Evolutionary conservation across 495 filamentous ascomycete genomes (phyloP).

Genomic region (Paragyromitra xinjiangensis): DNA sequence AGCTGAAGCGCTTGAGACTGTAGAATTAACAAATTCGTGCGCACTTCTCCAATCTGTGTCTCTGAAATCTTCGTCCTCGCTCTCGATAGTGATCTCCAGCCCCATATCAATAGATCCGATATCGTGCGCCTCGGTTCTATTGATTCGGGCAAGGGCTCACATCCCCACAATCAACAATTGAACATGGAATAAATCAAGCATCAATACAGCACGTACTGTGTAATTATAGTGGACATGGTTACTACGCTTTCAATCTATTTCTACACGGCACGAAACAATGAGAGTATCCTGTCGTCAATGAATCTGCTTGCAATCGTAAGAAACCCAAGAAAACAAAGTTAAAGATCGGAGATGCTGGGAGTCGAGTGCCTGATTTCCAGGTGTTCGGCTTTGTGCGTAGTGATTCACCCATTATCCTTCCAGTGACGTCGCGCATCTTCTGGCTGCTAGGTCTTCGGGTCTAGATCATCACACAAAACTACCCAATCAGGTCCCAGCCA

Average conservation of each 20-base stretch:
- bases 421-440: slow-evolving; percentile 30
- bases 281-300: not conserved
- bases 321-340: not conserved
- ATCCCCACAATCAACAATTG: slow-evolving; percentile 11
- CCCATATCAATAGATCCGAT: slow-evolving; percentile 22
- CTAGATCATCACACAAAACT: slow-evolving; percentile 17
- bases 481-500: slow-evolving; percentile 1
- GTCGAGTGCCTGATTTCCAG: not conserved
- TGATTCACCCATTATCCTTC: not conserved
- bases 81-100: slow-evolving; percentile 18
- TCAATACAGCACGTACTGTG: not conserved
- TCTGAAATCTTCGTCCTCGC: not conserved
- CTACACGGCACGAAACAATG: not conserved
- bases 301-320: too few relatives aligned
- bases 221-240: slow-evolving; percentile 6
- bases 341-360: not conserved
- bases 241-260: not conserved
- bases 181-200: not conserved
- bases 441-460: too few relatives aligned
- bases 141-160: not conserved
- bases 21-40: slow-evolving; percentile 18
- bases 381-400: not conserved
- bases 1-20: not conserved
- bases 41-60: slow-evolving; percentile 11
- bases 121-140: slow-evolving; percentile 19